These are phyloP conservation scores for Alternaria ventricosa DNA, from an alignment of 2,329 filamentous ascomycete species.

Conservation along the genomic window DNA sequence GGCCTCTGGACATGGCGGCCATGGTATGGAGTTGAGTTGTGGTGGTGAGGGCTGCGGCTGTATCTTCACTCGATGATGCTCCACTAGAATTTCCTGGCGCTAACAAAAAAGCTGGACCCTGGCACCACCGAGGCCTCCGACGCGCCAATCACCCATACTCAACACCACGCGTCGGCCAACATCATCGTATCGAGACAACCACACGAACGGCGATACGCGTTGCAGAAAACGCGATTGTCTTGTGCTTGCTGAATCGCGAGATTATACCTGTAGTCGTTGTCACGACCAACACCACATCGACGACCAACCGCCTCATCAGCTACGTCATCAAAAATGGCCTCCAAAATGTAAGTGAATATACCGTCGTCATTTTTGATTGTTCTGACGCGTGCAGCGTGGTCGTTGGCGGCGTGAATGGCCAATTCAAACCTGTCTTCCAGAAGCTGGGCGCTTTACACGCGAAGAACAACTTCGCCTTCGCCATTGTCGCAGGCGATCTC, in stretches of 20 bases:
- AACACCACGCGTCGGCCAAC: conserved; percentile 19
- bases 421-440: conserved; percentile 74
- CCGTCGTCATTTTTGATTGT: not conserved
- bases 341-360: conserved; percentile 58
- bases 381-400: conserved; percentile 67
- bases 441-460: conserved; percentile 82
- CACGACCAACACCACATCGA: not conserved
- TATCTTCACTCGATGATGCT: conserved; percentile 17
- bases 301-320: not conserved
- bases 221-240: not conserved
- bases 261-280: not conserved
- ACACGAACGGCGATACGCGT: too few species aligned
- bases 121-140: conserved; percentile 17
- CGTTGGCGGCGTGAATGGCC: conserved; percentile 81
- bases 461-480: conserved; percentile 88
- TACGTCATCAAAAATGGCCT: conserved; percentile 54
- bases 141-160: conserved; percentile 18
- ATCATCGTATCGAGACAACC: not conserved
- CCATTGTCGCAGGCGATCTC: conserved; percentile 82
- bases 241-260: not conserved
- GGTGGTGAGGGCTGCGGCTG: conserved; percentile 7
- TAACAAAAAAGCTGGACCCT: conserved; percentile 28
- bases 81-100: conserved; percentile 41
- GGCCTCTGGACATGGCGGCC: conserved; percentile 53
- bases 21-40: conserved; percentile 38